Conservation (phyloP, 169 alveolate genomes). For the Cryptosporidium baileyi region DNA sequence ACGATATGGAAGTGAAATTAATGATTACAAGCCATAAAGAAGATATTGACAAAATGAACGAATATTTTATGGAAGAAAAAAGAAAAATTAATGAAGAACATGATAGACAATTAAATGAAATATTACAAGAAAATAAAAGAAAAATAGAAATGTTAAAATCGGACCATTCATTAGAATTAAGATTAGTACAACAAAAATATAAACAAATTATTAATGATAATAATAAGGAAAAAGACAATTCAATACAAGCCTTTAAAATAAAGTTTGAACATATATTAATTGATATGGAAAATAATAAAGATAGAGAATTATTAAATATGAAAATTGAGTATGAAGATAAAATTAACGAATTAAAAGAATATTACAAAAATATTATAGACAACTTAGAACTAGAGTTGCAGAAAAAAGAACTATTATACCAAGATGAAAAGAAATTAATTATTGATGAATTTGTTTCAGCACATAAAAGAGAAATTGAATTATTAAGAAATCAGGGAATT, state of each 20-base stretch:
- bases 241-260: constrained; percentile 52
- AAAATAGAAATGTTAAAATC: constrained; percentile 51
- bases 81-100: constrained; percentile 43
- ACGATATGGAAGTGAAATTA: constrained; percentile 62
- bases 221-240: constrained; percentile 45
- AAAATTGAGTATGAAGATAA: constrained; percentile 52
- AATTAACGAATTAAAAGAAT: constrained; percentile 47
- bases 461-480: constrained; percentile 42
- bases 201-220: constrained; percentile 57
- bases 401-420: constrained; percentile 39
- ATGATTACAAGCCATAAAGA: constrained; percentile 64
- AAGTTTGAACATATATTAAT: constrained; percentile 58
- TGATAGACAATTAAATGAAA: constrained; percentile 54
- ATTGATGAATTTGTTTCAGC: constrained; percentile 38
- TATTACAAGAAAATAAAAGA: constrained; percentile 51
- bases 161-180: constrained; percentile 57
- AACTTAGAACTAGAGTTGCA: constrained; percentile 42
- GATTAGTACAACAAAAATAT: constrained; percentile 65
- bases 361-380: constrained; percentile 29
- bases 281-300: constrained; percentile 62
- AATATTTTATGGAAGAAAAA: constrained; percentile 56
- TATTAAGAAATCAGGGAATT: constrained; percentile 2
- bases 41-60: constrained; percentile 64
- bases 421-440: constrained; percentile 53
- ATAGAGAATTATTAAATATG: constrained; percentile 54